These are phyloP conservation scores for Takashimella koratensis DNA, from an alignment of 1,284 basidiomycete species.

Conservation along the genomic window DNA sequence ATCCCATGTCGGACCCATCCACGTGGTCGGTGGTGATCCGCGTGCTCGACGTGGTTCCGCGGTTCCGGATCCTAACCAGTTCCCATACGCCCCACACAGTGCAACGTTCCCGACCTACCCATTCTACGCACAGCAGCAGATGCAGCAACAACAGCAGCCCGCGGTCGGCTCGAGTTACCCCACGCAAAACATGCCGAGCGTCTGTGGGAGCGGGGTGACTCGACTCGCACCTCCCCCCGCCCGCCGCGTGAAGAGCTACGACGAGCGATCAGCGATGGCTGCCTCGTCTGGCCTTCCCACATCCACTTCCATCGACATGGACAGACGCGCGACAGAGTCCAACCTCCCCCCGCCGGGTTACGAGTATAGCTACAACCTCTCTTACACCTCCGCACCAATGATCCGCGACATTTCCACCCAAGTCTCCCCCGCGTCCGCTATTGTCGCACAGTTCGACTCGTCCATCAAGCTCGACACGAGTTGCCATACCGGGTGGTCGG, in stretches of 20 bases:
- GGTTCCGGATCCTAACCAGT: constrained; percentile 5
- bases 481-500: neutral
- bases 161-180: neutral
- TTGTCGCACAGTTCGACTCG: neutral
- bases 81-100: neutral
- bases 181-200: neutral
- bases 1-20: constrained; percentile 10
- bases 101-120: neutral
- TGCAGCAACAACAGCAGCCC: neutral
- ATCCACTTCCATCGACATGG: neutral
- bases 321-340: neutral
- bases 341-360: neutral
- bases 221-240: neutral
- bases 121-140: neutral
- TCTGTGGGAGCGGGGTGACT: neutral
- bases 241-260: neutral
- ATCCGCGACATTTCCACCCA: neutral
- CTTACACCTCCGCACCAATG: neutral
- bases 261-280: neutral
- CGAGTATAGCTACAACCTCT: neutral
- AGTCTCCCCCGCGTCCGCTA: neutral
- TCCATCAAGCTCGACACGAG: neutral
- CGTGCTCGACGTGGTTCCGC: constrained; percentile 13
- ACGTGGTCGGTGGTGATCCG: constrained; percentile 2
- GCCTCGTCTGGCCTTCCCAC: neutral